Base-by-base conservation (phyloP, 371 early-diverging fungal species). In the Capillidium rhysosporum region DNA sequence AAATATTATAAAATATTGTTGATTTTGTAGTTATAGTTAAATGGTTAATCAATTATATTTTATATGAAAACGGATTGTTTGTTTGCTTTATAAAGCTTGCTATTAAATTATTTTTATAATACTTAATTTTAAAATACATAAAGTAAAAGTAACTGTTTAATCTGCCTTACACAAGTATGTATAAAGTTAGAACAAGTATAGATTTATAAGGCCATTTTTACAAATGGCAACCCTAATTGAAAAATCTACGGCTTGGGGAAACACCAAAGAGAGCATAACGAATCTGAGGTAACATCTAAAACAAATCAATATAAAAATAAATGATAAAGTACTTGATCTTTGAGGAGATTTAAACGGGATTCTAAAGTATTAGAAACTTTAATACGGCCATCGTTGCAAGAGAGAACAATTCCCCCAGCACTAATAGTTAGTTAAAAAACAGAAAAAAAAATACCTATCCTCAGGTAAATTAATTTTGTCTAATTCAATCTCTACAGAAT, bases 351-450 rank as follows among this genome's bases (percentile, higher is more conserved):
- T 58, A 97, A 69, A 49, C 98, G 82, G 21, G 82, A 73, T 65
- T 86, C 89, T 43, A 92, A 73, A 30, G 95, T 92, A 68, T 96
- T 96, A 63, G 81, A 71, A 54, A 82, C 75, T 43, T 70, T 70
- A 62, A 92, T 89, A 39, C 82, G 75, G 48, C 87, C 92, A 45
- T 79, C 70, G 40, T 75, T 65, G 25, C 81, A 79, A 40, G 79
- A 66, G 26, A 90, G 69, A 49, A 89, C 71, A 43, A 94, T 84
- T 57, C 98, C 98, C 57, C 98, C 98, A 59, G 84, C 82, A 64
- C 85, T 80, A 62, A 46, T 7, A 16, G 7, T 24, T 25, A 46
- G 1, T 24, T 5, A 8, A 46, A 24, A 12, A 16, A n/a, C 10
- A 23, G 0, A 43, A 12, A 24, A 24, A 1, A 31, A 1, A 3